Evolutionary conservation across 2,329 filamentous ascomycete species (phyloP), one percentile per base, ranked within the genome.

Genomic region (Cordyceps militaris): DNA sequence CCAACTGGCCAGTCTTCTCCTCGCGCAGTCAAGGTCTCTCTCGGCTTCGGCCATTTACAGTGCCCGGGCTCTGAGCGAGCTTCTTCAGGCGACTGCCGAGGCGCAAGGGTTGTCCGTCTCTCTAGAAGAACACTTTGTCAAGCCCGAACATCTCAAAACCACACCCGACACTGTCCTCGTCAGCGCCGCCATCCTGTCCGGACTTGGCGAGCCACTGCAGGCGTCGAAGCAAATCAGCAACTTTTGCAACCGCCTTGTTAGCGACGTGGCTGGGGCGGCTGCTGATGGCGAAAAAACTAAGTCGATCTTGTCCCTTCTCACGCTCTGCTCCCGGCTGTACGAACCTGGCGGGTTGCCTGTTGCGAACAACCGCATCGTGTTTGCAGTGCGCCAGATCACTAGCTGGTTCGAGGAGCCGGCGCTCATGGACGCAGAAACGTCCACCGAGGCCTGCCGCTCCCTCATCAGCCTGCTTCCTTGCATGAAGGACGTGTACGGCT

Each of bases 401-500:
- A 80, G 83, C 9, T 92, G 88, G 83, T 74, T 92, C 0, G 80
- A 86, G 14, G 76, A 76, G 0, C 68, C 74, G 0, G 72, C 78
- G 16, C 70, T 72, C 1, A 60, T 82, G 1, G 71, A 76, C 23
- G 66, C 71, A n/a, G 69, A 71, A 56, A 61, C 82, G n/a, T 68
- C 74, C 60, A 67, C 78, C 30, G 73, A 83, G 73, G 71, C 79
- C 61, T 81, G 84, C 67, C 73, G 85, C 64, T 77, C 76, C 60
- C 66, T 90, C 55, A 74, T 81, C 2, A 72, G 76, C 3, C 74
- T 96, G 3, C 71, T 97, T 0, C 89, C 89, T 2, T 81, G 81
- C 42, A 86, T 97, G 64, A 82, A 84, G 59, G 87, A 91, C 48
- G 84, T 96, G 1, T 97, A 96, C 65, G 94, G 93, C 0, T 83